Percentiles rank a stretch among this genome's conserved stretches.
Conservation (phyloP, 495 filamentous ascomycete species). For the Tuber melanosporum region DNA sequence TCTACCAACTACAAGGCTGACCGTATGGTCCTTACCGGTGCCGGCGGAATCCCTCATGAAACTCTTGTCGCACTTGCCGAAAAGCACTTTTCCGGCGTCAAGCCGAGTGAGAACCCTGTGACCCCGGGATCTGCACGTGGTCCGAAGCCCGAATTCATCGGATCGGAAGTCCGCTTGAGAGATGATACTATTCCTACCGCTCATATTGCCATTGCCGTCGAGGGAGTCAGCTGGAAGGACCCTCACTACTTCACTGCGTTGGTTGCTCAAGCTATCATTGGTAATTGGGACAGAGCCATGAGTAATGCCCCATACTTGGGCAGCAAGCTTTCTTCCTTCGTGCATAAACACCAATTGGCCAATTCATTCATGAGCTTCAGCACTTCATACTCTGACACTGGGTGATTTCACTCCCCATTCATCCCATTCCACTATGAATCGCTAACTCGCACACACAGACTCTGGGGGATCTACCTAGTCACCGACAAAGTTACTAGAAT, state of each 20-base stretch:
- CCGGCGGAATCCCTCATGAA: constrained; percentile 88
- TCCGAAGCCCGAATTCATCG: constrained; percentile 84
- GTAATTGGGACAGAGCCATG: constrained; percentile 99
- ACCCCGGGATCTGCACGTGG: constrained; percentile 65
- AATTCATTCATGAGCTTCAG: constrained; percentile 99
- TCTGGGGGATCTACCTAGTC: constrained; percentile 99
- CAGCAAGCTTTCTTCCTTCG: constrained; percentile 90
- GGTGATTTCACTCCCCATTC: constrained; percentile 52
- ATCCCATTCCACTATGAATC: constrained; percentile 1
- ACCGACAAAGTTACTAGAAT: constrained; percentile 78
- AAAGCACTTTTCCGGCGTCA: constrained; percentile 79
- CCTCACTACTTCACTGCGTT: constrained; percentile 98
- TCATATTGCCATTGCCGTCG: constrained; percentile 96
- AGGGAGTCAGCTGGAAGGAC: constrained; percentile 99
- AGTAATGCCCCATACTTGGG: constrained; percentile 93
- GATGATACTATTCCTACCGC: constrained; percentile 94
- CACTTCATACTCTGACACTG: constrained; percentile 98
- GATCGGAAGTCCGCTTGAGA: constrained; percentile 87
- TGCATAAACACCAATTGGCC: constrained; percentile 86
- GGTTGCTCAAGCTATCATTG: constrained; percentile 96
- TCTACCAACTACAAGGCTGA: constrained; percentile 98
- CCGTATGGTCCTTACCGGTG: constrained; percentile 96
- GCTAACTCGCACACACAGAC: constrained; percentile 50
- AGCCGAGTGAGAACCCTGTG: constrained; percentile 59
- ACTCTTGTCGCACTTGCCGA: constrained; percentile 92